A percentile compares a stretch with the other conserved stretches of the same genome.
Evolutionary conservation across 805 yeast species (phyloP).

Genomic region (Brettanomyces naardenensis): DNA sequence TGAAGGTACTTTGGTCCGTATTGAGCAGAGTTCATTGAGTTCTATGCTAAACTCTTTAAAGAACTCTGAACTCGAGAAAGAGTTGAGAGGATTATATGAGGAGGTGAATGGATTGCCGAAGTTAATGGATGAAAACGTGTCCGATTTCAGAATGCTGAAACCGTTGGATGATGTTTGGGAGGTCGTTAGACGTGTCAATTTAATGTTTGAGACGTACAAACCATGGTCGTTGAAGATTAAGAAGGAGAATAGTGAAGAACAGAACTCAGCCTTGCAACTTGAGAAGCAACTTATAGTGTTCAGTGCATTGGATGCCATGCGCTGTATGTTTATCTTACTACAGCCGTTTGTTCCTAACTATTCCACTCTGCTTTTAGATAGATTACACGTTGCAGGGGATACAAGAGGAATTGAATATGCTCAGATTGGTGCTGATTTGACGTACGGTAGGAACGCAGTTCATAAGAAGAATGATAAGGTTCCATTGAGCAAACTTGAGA

Average conservation of each 20-base stretch:
- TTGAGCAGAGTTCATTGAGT: slow-evolving; percentile 20
- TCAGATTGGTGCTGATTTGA: slow-evolving; percentile 45
- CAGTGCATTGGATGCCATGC: slow-evolving; percentile 59
- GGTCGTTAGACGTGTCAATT: slow-evolving; percentile 51
- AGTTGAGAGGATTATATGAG: slow-evolving; percentile 20
- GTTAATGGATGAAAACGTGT: slow-evolving; percentile 36
- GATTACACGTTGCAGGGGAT: slow-evolving; percentile 44
- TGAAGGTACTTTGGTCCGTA: slow-evolving; percentile 30
- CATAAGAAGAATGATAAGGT: slow-evolving; percentile 25
- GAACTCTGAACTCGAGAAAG: slow-evolving; percentile 10
- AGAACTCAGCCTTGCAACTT: slow-evolving; percentile 6
- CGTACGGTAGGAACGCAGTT: slow-evolving; percentile 48
- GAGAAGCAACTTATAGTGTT: slow-evolving; percentile 50
- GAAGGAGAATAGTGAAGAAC: slow-evolving; percentile 10
- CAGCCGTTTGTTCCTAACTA: slow-evolving; percentile 71
- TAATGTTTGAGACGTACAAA: slow-evolving; percentile 54
- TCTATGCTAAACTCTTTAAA: slow-evolving; percentile 11
- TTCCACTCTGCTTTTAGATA: slow-evolving; percentile 47
- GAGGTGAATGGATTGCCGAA: slow-evolving; percentile 29
- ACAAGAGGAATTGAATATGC: slow-evolving; percentile 39
- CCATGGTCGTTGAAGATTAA: slow-evolving; percentile 60
- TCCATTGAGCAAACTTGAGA: slow-evolving; percentile 23
- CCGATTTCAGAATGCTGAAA: slow-evolving; percentile 41
- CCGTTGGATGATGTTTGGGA: slow-evolving; percentile 56
- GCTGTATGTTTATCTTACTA: slow-evolving; percentile 59